A percentile compares a stretch with the other conserved stretches of the same genome.
phyloP scores from a whole-genome alignment of 208 protist genomes.

The Naegleria fowleri region DNA sequence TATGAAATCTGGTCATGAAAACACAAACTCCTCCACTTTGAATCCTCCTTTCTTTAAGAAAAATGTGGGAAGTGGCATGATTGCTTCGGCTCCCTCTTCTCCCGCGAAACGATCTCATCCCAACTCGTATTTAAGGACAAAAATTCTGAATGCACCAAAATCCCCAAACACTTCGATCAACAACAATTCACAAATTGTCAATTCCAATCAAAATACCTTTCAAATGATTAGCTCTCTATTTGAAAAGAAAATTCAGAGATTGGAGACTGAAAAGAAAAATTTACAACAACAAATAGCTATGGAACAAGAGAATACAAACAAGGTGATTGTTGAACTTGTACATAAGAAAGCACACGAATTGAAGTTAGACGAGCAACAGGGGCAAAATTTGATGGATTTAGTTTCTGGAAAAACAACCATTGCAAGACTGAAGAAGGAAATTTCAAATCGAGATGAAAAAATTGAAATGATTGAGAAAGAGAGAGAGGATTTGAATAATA shows the following conservation, averaged over 20 bases:
- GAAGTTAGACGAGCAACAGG: neutral
- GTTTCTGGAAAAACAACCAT: neutral
- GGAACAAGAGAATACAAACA: neutral
- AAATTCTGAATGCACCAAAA: too few relatives aligned
- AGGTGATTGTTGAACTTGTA: neutral
- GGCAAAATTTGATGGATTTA: neutral
- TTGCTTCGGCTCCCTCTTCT: too few relatives aligned
- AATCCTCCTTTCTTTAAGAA: too few relatives aligned
- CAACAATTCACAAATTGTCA: too few relatives aligned
- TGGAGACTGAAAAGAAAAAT: neutral
- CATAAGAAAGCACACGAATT: neutral
- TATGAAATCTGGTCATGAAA: too few relatives aligned
- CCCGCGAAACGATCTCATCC: too few relatives aligned
- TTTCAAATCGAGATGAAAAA: neutral
- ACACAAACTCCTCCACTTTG: too few relatives aligned
- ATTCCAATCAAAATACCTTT: too few relatives aligned
- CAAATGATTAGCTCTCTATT: neutral
- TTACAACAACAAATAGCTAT: neutral
- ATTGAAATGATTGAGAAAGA: neutral
- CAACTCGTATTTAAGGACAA: too few relatives aligned
- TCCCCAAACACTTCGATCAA: too few relatives aligned
- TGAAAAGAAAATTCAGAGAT: neutral
- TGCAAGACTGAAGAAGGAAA: neutral
- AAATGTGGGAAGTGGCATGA: too few relatives aligned
- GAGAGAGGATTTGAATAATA: neutral